Evolutionary conservation across 768 basidiomycete species (phyloP), one percentile per base, ranked within the genome.

Genomic region (Tylopilus plumbeoviolaceoides): DNA sequence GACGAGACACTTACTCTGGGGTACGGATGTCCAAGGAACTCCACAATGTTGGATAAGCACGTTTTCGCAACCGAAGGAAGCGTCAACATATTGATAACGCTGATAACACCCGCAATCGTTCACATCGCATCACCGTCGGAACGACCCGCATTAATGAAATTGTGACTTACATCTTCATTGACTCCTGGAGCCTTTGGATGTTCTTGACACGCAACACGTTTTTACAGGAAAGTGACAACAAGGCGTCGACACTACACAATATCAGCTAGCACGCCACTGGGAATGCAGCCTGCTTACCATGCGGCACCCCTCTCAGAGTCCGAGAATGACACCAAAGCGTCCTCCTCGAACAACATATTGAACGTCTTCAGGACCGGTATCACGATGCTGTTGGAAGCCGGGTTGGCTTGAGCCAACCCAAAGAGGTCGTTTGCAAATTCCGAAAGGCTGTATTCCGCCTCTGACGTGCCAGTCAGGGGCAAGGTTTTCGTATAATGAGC

Each of bases 301-400:
- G 74, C 61, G 46, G 76, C 51, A 15, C 87, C 86, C 40, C 63
- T 65, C 25, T 73, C 56, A 55, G 74, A 72, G 36, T 77, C 73
- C 18, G 72, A 64, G 33, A 91, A 70, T 38, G 69, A 65, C 30
- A 72, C 70, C 50, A 94, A 70, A 3, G 74, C 77, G 50, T 85
- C 85, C 35, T 78, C 82, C 61, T 91, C 87, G 7, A 93, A 74
- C 27, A 98, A 69, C 25, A 86, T 68, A 55, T 84, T 83, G 50
- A 91, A 80, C 2, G 86, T 85, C 61, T 89, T 84, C 54, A 97
- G 69, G 11, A 87, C 78, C 0, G 95, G 94, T n/a, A 97, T 75
- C 38, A 95, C 84, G 27, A 90, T 72, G 10, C 77, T 72, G 63
- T 97, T 98, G 9, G 79, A 77, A 12, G 74, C 68, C 35, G 82